A percentile compares a stretch with the other conserved stretches of the same genome.
phyloP scores from a whole-genome alignment of 2,329 filamentous ascomycete species.

The Phialemoniopsis sp. region DNA sequence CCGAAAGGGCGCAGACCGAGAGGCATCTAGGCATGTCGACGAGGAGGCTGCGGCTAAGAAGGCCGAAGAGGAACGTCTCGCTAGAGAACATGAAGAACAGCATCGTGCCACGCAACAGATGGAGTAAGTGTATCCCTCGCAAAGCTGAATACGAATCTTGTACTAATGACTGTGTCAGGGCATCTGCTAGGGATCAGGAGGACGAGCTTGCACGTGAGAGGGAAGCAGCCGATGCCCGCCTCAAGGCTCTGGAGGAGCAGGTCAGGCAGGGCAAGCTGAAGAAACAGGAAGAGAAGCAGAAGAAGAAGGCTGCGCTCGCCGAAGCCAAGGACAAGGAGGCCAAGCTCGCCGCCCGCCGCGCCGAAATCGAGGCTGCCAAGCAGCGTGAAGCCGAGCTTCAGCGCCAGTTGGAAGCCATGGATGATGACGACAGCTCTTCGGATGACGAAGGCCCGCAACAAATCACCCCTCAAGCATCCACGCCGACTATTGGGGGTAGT shows the following conservation, averaged over 20 bases:
- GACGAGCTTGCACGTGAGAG: constrained; percentile 77
- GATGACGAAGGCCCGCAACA: constrained; percentile 75
- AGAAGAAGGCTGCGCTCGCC: constrained; percentile 81
- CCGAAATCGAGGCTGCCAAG: constrained; percentile 86
- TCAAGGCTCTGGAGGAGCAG: constrained; percentile 89
- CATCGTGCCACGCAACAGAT: constrained; percentile 68
- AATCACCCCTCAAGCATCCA: constrained; percentile 59
- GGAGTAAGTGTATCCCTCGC: constrained; percentile 64
- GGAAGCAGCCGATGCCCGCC: constrained; percentile 74
- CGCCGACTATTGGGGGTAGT: constrained; percentile 48
- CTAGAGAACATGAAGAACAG: constrained; percentile 72
- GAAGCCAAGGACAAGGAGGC: constrained; percentile 87
- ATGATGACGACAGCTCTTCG: constrained; percentile 70
- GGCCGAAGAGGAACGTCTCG: constrained; percentile 62
- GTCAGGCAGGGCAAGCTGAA: constrained; percentile 89
- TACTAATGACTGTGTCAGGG: constrained; percentile 45
- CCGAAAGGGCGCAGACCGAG: constrained; percentile 62
- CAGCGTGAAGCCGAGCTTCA: constrained; percentile 88
- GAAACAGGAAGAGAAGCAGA: constrained; percentile 94
- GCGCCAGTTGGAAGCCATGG: constrained; percentile 74
- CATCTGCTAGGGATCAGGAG: constrained; percentile 70
- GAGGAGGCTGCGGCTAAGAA: constrained; percentile 44
- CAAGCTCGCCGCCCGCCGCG: constrained; percentile 77
- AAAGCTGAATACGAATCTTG: constrained; percentile 1
- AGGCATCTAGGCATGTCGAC: constrained; percentile 51